A percentile compares a stretch with the other conserved stretches of the same genome.
These are phyloP conservation scores for Globisporangium radiosum DNA, from an alignment of 352 stramenopile genomes.

Conservation along the genomic window DNA sequence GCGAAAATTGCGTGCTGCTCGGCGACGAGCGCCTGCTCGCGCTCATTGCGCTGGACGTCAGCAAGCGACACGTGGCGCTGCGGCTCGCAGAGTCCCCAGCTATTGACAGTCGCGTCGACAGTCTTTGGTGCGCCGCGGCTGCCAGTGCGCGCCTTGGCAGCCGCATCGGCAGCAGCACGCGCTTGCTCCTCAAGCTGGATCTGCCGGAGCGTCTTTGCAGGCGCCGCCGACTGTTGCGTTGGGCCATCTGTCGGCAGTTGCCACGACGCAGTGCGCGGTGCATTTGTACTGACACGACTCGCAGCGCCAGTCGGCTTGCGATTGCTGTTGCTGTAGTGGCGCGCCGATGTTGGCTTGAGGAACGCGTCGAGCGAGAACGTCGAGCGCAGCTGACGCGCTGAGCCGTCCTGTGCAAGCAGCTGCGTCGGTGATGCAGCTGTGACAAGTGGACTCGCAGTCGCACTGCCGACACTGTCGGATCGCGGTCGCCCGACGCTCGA, in stretches of 20 bases:
- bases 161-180: conserved; percentile 24
- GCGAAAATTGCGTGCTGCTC: conserved; percentile 61
- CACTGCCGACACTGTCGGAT: conserved; percentile 6
- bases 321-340: conserved; percentile 7
- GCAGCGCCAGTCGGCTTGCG: conserved; percentile 11
- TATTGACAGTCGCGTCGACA: conserved; percentile 42
- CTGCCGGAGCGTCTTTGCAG: conserved; percentile 44
- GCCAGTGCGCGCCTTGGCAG: conserved; percentile 38
- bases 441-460: conserved; percentile 23
- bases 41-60: conserved; percentile 55
- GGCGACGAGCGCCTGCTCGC: conserved; percentile 55
- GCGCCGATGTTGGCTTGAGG: conserved; percentile 37
- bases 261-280: not conserved
- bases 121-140: conserved; percentile 19
- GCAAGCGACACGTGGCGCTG: conserved; percentile 46
- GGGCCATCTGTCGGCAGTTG: too few relatives aligned
- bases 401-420: conserved; percentile 41
- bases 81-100: conserved; percentile 49
- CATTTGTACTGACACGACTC: too few relatives aligned
- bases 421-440: conserved; percentile 15
- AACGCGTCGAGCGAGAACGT: conserved; percentile 63
- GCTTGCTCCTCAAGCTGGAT: conserved; percentile 65
- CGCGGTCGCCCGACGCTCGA: too few relatives aligned
- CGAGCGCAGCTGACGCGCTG: conserved; percentile 31
- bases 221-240: not conserved